Conservation (phyloP, 108 stramenopile genomes). For the Nannochloropsis granulata region DNA sequence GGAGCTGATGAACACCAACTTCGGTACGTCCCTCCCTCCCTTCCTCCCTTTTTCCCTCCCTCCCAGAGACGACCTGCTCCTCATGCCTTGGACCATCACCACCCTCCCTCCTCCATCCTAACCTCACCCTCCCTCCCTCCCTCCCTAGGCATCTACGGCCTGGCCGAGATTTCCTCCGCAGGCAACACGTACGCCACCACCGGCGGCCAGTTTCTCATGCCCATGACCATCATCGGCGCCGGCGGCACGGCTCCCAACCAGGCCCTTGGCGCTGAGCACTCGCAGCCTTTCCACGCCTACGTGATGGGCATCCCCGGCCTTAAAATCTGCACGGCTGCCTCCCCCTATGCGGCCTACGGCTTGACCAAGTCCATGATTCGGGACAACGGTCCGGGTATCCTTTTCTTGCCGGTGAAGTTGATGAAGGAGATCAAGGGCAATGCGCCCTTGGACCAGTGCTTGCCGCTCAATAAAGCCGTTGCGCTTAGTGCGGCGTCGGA, state of each 20-base stretch:
- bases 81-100: neutral
- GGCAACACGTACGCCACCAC: slow-evolving; percentile 97
- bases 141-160: slow-evolving; percentile 71
- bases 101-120: neutral
- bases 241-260: slow-evolving; percentile 97
- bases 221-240: slow-evolving; percentile 95
- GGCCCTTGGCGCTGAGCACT: slow-evolving; percentile 92
- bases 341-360: slow-evolving; percentile 87
- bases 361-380: slow-evolving; percentile 95
- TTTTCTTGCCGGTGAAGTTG: slow-evolving; percentile 95
- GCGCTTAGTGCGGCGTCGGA: slow-evolving; percentile 68
- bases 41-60: neutral
- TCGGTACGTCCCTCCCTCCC: slow-evolving; percentile 34
- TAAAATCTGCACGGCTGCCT: slow-evolving; percentile 92
- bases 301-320: slow-evolving; percentile 98
- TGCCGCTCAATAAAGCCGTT: slow-evolving; percentile 82
- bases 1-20: slow-evolving; percentile 98
- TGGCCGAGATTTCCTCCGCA: slow-evolving; percentile 90
- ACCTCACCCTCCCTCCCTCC: neutral
- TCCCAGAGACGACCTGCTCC: no score
- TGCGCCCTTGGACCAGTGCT: slow-evolving; percentile 67
- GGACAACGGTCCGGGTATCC: slow-evolving; percentile 92
- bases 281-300: slow-evolving; percentile 95
- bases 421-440: slow-evolving; percentile 91
- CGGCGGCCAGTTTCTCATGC: slow-evolving; percentile 95